Evolutionary conservation across 169 alveolate genomes (phyloP).

Genomic region (Plasmodium knowlesi): DNA sequence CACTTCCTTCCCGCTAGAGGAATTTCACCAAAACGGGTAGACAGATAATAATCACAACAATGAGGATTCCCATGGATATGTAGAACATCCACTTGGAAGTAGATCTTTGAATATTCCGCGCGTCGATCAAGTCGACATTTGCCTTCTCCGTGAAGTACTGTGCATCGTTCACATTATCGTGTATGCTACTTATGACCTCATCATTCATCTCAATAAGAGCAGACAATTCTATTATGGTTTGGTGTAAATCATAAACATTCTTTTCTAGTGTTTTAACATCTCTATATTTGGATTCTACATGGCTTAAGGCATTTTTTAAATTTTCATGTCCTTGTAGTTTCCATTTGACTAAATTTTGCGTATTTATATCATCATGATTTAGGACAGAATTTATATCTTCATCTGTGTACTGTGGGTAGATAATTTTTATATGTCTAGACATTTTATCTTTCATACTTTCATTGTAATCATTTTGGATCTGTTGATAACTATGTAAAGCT

Average conservation of each 20-base stretch:
- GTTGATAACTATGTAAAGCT: conserved; percentile 55
- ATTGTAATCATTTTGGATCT: conserved; percentile 32
- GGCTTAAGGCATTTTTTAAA: conserved; percentile 70
- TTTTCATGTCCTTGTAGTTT: conserved; percentile 71
- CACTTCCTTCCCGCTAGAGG: background rate
- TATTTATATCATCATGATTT: conserved; percentile 60
- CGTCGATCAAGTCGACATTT: conserved; percentile 68
- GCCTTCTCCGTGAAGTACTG: conserved; percentile 73
- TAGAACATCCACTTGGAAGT: conserved; percentile 72
- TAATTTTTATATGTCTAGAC: conserved; percentile 66
- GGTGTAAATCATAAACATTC: conserved; percentile 67
- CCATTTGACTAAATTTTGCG: conserved; percentile 68
- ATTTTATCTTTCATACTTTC: conserved; percentile 61
- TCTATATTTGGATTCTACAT: conserved; percentile 73
- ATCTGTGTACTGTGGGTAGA: conserved; percentile 55
- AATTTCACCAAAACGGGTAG: conserved; percentile 45
- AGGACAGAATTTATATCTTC: conserved; percentile 60
- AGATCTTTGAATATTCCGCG: conserved; percentile 33
- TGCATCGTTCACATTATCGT: conserved; percentile 65
- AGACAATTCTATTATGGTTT: conserved; percentile 60
- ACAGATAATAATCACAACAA: conserved; percentile 29
- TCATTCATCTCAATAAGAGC: conserved; percentile 73
- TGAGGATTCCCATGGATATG: conserved; percentile 26
- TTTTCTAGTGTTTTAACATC: conserved; percentile 72
- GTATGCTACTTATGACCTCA: conserved; percentile 45